phyloP scores from a whole-genome alignment of 192 early-diverging fungal species.

The Allomyces arbusculus region DNA sequence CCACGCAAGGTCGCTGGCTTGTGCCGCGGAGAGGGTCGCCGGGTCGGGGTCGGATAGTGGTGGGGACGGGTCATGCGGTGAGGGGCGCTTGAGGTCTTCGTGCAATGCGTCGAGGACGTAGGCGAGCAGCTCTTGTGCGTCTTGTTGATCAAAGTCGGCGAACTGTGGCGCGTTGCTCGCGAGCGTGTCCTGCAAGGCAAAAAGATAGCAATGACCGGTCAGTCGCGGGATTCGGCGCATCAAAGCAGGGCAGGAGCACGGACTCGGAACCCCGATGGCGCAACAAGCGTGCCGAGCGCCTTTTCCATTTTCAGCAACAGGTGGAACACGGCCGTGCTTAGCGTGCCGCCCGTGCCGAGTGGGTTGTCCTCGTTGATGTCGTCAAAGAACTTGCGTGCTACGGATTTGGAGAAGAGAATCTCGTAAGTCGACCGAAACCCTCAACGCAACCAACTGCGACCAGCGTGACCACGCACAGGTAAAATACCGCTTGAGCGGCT shows the following conservation, averaged over 20 bases:
- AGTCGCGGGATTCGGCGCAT: too few species aligned
- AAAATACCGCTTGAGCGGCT: constrained; percentile 52
- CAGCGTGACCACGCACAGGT: not conserved
- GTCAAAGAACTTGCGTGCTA: constrained; percentile 24
- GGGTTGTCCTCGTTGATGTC: constrained; percentile 45
- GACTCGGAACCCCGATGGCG: constrained; percentile 52
- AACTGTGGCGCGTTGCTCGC: constrained; percentile 62
- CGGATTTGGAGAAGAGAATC: not conserved
- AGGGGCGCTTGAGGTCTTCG: constrained; percentile 56
- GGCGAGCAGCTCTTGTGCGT: constrained; percentile 85
- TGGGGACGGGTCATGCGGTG: not conserved
- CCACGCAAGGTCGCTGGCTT: constrained; percentile 49
- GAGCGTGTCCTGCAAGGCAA: constrained; percentile 21
- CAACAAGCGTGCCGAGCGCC: constrained; percentile 49
- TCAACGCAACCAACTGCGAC: too few species aligned
- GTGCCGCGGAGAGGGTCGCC: constrained; percentile 23
- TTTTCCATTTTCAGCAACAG: constrained; percentile 68
- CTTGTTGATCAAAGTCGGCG: constrained; percentile 77
- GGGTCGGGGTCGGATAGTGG: constrained; percentile 8
- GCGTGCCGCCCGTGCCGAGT: constrained; percentile 46
- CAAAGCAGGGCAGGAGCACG: too few species aligned
- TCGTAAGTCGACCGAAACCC: too few species aligned
- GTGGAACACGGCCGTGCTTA: constrained; percentile 54
- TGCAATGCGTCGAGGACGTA: constrained; percentile 80
- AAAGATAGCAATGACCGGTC: too few species aligned